These are phyloP conservation scores for Aspergillus fumigatus DNA, from an alignment of 2,329 filamentous ascomycete species.

Conservation along the genomic window DNA sequence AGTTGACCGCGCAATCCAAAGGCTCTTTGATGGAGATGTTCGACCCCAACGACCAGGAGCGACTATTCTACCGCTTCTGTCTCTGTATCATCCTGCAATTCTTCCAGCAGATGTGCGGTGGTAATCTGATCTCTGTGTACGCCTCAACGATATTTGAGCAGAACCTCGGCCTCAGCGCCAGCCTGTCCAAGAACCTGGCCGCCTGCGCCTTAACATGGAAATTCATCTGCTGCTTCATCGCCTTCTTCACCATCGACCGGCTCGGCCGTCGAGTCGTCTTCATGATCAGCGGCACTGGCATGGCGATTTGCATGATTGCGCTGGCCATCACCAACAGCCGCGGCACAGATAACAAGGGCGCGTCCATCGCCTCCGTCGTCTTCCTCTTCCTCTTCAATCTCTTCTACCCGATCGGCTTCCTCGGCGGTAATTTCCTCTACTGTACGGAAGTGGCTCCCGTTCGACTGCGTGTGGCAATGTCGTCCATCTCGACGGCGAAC, in stretches of 20 bases:
- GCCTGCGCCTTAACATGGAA: slow-evolving; percentile 54
- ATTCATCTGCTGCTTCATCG: slow-evolving; percentile 49
- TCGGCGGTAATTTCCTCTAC: slow-evolving; percentile 53
- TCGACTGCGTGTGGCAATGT: slow-evolving; percentile 49
- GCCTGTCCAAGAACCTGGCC: slow-evolving; percentile 34
- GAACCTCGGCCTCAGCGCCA: slow-evolving; percentile 10
- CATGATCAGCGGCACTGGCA: slow-evolving; percentile 50
- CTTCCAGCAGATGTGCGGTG: slow-evolving; percentile 19
- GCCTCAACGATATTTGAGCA: slow-evolving; percentile 15
- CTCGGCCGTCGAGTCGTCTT: slow-evolving; percentile 49
- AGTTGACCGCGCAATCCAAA: slow-evolving; percentile 10
- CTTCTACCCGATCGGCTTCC: slow-evolving; percentile 59
- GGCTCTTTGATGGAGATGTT: slow-evolving; percentile 16
- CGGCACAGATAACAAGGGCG: slow-evolving; percentile 11
- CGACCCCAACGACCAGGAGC: slow-evolving; percentile 13
- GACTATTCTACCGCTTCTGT: slow-evolving; percentile 17
- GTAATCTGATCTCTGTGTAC: slow-evolving; percentile 15
- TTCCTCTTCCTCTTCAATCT: slow-evolving; percentile 60
- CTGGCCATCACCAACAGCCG: slow-evolving; percentile 38
- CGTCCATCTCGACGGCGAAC: slow-evolving; percentile 59
- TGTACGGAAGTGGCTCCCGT: slow-evolving; percentile 47
- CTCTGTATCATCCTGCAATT: slow-evolving; percentile 16
- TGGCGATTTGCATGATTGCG: slow-evolving; percentile 55
- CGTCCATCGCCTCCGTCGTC: slow-evolving; percentile 14
- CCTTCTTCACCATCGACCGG: slow-evolving; percentile 49